Base-by-base conservation (phyloP, 108 stramenopile genomes). In the Epithemia pelagica region DNA sequence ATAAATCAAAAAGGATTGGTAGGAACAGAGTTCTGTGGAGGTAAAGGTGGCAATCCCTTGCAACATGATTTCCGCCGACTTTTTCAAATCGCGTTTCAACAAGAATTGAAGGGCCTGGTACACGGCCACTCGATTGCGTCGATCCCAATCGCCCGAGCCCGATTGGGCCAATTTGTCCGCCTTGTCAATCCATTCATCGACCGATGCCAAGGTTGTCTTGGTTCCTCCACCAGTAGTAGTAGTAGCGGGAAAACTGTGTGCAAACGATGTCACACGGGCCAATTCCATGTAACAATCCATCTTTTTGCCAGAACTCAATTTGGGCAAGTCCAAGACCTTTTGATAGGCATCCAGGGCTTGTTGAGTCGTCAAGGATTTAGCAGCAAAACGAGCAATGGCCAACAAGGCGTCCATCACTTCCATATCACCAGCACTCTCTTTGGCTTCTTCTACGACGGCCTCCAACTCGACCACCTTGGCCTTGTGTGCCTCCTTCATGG, bases 81-180 rank as follows among this genome's bases (percentile, higher is more conserved):
- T 82, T 69, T 87, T 74, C 61, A 98, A 65, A 66, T 97, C 95
- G 15, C 99, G 77, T 27, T 78, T 76, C 52, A 84, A 62, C 27
- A 98, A 67, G n/a, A 76, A 65, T 57, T 78, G 82, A 25, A 96
- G 52, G 0, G 95, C 96, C 59, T 85, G 78, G 83, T 98, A 99
- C 0, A 96, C 97, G 73, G 91, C 90, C 66, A 96, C 83, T 29
- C 99, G 95, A 81, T 99, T 99, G 61, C 96, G 95, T 46, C 97
- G 85, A 74, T 99, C 99, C 99, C 99, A 99, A 77, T 99, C 99
- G 24, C 97, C 97, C 54, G 79, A 81, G 24, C 87, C 94, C 56
- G 73, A 72, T 15, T 72, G 70, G 31, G 85, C 90, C 32, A 94
- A 61, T 73, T 85, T 86, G 65, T 82, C 61, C 7, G 92, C 89